phyloP scores from a whole-genome alignment of 2,329 filamentous ascomycete species.

The Penicillium sp. region DNA sequence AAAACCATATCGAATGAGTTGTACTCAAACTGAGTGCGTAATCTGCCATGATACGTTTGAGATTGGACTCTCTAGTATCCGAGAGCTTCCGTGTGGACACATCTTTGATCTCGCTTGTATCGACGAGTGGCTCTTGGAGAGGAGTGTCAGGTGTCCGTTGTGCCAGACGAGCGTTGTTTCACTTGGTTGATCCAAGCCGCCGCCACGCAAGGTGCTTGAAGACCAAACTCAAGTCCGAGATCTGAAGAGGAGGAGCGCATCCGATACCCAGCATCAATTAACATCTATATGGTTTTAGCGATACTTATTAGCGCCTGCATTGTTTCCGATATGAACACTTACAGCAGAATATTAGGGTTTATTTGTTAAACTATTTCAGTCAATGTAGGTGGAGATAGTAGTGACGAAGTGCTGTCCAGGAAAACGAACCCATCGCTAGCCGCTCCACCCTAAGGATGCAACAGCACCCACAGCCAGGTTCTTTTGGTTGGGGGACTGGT shows the following conservation, averaged over 20 bases:
- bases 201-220: slow-evolving; percentile 52
- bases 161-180: slow-evolving; percentile 86
- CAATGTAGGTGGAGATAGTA: too few relatives aligned
- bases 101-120: slow-evolving; percentile 94
- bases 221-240: not conserved
- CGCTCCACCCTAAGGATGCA: too few relatives aligned
- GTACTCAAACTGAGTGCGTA: slow-evolving; percentile 80
- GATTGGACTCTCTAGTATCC: slow-evolving; percentile 68
- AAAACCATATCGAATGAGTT: slow-evolving; percentile 34
- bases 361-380: too few relatives aligned
- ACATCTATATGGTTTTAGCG: not conserved
- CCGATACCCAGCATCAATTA: not conserved
- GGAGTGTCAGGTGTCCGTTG: slow-evolving; percentile 84
- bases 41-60: slow-evolving; percentile 86
- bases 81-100: slow-evolving; percentile 85
- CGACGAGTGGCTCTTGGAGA: slow-evolving; percentile 75
- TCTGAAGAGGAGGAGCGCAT: not conserved
- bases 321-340: not conserved
- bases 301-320: not conserved
- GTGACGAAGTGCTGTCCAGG: too few relatives aligned
- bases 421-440: too few relatives aligned
- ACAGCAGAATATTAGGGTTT: not conserved
- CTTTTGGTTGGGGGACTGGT: too few relatives aligned
- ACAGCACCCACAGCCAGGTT: too few relatives aligned
- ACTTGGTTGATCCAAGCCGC: slow-evolving; percentile 62